phyloP scores from a whole-genome alignment of 1,139 yeast species.

The Geotrichum reessii region DNA sequence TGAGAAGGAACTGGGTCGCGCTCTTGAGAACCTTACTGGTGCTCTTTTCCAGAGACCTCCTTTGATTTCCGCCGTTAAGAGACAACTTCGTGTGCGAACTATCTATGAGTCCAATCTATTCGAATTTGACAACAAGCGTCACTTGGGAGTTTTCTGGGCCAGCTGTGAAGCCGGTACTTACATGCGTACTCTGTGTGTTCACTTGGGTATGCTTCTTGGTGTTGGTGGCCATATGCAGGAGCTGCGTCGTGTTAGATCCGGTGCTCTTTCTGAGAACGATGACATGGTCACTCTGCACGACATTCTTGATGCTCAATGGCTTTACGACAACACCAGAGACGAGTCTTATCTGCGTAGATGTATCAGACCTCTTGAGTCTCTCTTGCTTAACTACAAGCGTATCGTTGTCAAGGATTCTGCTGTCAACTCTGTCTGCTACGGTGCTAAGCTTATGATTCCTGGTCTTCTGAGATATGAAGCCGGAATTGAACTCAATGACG shows the following conservation, averaged over 20 bases:
- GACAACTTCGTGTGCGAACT: conserved; percentile 97
- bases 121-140: conserved; percentile 95
- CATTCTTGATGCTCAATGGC: conserved; percentile 96
- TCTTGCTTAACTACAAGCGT: conserved; percentile 91
- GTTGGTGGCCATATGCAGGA: conserved; percentile 99
- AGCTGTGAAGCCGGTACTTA: conserved; percentile 99
- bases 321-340: conserved; percentile 94
- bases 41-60: conserved; percentile 99
- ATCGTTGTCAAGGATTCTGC: conserved; percentile 97
- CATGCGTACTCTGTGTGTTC: conserved; percentile 98
- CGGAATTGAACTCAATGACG: conserved; percentile 95
- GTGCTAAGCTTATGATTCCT: conserved; percentile 98
- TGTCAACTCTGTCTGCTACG: conserved; percentile 96
- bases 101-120: conserved; percentile 92
- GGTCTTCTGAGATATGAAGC: conserved; percentile 96
- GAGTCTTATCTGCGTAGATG: conserved; percentile 91
- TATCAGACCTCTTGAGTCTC: conserved; percentile 90
- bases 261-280: conserved; percentile 87
- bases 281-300: conserved; percentile 94
- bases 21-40: conserved; percentile 92
- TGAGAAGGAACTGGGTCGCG: conserved; percentile 81
- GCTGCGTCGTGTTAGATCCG: conserved; percentile 97
- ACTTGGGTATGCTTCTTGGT: conserved; percentile 94
- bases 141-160: conserved; percentile 98
- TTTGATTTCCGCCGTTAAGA: conserved; percentile 94